These are phyloP conservation scores for Nematodospora valgi DNA, from an alignment of 805 yeast species.

Conservation along the genomic window DNA sequence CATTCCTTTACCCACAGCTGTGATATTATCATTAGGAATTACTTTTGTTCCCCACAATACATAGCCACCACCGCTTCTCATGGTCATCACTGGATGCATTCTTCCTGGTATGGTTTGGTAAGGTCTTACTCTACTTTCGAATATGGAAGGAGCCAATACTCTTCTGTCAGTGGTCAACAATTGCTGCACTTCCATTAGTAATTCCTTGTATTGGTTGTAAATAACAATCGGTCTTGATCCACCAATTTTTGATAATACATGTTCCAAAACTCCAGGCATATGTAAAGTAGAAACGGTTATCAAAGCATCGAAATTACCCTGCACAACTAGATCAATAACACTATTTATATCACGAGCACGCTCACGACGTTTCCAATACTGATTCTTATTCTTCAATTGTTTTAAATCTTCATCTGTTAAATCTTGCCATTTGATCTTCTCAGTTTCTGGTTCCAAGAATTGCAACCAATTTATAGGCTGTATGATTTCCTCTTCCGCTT, in stretches of 20 bases:
- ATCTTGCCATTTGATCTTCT: constrained; percentile 44
- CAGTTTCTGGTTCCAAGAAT: constrained; percentile 71
- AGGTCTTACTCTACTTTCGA: constrained; percentile 77
- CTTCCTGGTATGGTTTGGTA: constrained; percentile 94
- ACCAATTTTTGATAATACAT: constrained; percentile 59
- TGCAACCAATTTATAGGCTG: constrained; percentile 75
- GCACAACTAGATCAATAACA: constrained; percentile 47
- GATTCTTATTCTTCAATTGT: constrained; percentile 58
- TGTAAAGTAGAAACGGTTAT: constrained; percentile 71
- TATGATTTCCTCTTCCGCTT: constrained; percentile 54
- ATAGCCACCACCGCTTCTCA: constrained; percentile 90
- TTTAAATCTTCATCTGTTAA: constrained; percentile 50
- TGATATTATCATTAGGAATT: constrained; percentile 60
- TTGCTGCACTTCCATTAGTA: constrained; percentile 69
- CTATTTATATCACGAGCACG: constrained; percentile 51
- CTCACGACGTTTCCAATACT: constrained; percentile 62
- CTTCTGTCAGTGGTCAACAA: constrained; percentile 63
- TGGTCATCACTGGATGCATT: constrained; percentile 92
- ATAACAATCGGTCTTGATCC: constrained; percentile 88
- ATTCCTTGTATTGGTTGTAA: constrained; percentile 79
- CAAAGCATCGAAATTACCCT: constrained; percentile 68
- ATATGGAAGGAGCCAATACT: constrained; percentile 76
- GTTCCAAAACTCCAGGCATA: constrained; percentile 60
- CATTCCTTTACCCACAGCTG: constrained; percentile 67
- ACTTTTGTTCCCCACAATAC: constrained; percentile 77